phyloP scores from a whole-genome alignment of 306 rosid genomes.

The Glycine soja region DNA sequence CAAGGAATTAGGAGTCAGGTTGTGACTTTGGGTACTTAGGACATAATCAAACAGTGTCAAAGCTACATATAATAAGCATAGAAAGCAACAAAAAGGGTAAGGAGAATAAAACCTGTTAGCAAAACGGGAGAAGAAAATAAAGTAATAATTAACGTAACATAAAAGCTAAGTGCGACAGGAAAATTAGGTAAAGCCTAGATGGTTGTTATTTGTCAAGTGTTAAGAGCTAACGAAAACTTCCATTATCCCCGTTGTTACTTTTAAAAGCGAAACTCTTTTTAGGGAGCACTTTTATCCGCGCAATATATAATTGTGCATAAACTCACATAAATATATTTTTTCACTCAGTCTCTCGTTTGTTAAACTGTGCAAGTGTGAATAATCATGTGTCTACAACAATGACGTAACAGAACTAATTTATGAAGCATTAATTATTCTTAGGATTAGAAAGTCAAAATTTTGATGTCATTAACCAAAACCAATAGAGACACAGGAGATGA shows the following conservation, averaged over 20 bases:
- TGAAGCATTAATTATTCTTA: neutral
- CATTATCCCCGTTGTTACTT: neutral
- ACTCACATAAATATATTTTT: neutral
- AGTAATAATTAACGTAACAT: neutral
- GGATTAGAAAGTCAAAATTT: constrained; percentile 10
- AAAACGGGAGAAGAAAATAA: neutral
- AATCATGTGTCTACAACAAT: neutral
- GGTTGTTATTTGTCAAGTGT: constrained; percentile 14
- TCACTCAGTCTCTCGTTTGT: neutral
- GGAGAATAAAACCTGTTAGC: neutral
- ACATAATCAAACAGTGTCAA: too few relatives aligned
- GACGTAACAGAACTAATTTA: neutral
- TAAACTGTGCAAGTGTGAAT: neutral
- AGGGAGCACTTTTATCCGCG: neutral
- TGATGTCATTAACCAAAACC: neutral
- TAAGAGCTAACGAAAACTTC: neutral
- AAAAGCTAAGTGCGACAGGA: neutral
- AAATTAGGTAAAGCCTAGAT: constrained; percentile 3
- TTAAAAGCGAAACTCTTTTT: too few relatives aligned
- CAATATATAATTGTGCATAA: neutral
- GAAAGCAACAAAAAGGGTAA: neutral
- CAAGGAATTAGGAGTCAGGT: too few relatives aligned
- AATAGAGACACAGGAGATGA: constrained; percentile 30
- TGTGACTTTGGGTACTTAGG: too few relatives aligned
- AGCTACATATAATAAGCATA: too few relatives aligned